Evolutionary conservation across 495 filamentous ascomycete species (phyloP).

Genomic region (Penicillium arizonense): DNA sequence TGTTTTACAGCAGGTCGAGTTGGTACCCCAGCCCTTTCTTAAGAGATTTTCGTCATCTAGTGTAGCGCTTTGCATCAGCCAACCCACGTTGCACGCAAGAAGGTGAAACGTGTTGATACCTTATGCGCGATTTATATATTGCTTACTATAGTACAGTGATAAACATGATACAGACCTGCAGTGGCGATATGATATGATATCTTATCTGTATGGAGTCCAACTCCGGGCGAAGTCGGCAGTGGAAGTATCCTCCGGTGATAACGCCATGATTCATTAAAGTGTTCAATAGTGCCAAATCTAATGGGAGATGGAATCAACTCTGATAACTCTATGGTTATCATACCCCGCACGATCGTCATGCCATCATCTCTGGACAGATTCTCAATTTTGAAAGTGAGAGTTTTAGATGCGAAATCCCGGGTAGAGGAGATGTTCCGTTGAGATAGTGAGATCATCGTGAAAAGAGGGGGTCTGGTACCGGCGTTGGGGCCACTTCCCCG

Average conservation of each 20-base stretch:
- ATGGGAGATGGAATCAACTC: too few species aligned
- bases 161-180: neutral
- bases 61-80: neutral
- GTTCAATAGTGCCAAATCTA: neutral
- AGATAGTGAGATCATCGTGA: slow-evolving; percentile 11
- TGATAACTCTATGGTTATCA: neutral
- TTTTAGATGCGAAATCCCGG: neutral
- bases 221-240: neutral
- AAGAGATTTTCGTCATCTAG: slow-evolving; percentile 1
- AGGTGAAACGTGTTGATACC: slow-evolving; percentile 2
- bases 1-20: too few species aligned
- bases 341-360: slow-evolving; percentile 29
- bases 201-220: slow-evolving; percentile 2
- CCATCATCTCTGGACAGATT: slow-evolving; percentile 3
- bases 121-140: neutral
- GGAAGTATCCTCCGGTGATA: slow-evolving; percentile 7
- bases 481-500: slow-evolving; percentile 16
- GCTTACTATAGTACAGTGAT: neutral
- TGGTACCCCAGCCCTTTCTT: neutral
- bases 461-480: slow-evolving; percentile 4
- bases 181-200: neutral
- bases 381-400: neutral
- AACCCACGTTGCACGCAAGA: neutral
- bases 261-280: neutral
- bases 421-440: neutral